These are phyloP conservation scores for Elaphomyces granulatus DNA, from an alignment of 495 filamentous ascomycete genomes.

Conservation along the genomic window DNA sequence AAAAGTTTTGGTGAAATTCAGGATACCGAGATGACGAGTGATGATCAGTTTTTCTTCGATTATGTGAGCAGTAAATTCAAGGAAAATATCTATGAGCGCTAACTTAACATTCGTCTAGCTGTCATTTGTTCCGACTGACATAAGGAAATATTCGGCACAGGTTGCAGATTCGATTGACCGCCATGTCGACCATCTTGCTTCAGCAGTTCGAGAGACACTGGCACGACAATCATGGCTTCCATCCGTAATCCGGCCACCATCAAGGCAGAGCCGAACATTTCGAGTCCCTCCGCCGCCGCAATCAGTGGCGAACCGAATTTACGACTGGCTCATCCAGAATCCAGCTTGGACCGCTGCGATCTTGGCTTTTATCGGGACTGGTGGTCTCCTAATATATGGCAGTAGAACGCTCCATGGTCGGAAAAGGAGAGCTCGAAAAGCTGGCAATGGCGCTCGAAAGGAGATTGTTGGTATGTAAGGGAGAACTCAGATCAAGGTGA, in stretches of 20 bases:
- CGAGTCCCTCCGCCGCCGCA: constrained; percentile 7
- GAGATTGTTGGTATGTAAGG: constrained; percentile 60
- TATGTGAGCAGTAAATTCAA: constrained; percentile 34
- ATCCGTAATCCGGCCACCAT: constrained; percentile 21
- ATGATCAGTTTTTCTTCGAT: constrained; percentile 38
- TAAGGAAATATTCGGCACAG: constrained; percentile 46
- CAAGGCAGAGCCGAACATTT: constrained; percentile 15
- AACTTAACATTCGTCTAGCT: too few relatives aligned
- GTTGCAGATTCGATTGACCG: constrained; percentile 66
- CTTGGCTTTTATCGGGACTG: constrained; percentile 52
- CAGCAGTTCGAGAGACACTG: constrained; percentile 44
- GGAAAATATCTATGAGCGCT: too few relatives aligned
- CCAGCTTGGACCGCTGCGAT: constrained; percentile 54
- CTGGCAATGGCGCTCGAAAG: constrained; percentile 67
- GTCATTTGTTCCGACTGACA: constrained; percentile 54
- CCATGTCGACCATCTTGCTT: constrained; percentile 56
- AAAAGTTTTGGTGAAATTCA: neutral
- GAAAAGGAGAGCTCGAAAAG: constrained; percentile 59
- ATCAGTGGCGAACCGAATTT: constrained; percentile 26
- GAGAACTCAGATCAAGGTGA: too few relatives aligned
- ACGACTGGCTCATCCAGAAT: constrained; percentile 53
- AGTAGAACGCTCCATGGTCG: constrained; percentile 43
- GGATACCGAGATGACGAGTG: constrained; percentile 32
- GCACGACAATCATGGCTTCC: constrained; percentile 35
- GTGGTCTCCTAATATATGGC: constrained; percentile 49